A percentile compares a stretch with the other conserved stretches of the same genome.
Evolutionary conservation across 2,329 filamentous ascomycete genomes (phyloP).

Genomic region (Epichloe gansuensis): DNA sequence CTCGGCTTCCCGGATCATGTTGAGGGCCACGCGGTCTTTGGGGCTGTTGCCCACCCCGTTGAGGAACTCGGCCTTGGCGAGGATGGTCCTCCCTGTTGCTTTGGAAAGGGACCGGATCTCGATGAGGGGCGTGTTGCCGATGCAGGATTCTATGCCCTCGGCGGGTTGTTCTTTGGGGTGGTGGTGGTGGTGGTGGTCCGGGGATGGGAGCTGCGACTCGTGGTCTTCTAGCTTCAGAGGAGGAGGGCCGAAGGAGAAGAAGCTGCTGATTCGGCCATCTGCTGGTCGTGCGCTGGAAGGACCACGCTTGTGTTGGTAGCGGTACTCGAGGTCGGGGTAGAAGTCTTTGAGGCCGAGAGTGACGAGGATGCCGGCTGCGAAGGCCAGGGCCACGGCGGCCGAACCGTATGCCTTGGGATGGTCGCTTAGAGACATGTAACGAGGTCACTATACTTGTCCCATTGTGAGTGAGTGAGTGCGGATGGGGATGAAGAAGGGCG

Average conservation of each 20-base stretch:
- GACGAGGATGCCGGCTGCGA: conserved; percentile 63
- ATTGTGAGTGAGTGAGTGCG: background rate
- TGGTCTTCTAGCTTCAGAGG: conserved; percentile 46
- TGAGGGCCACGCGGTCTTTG: conserved; percentile 88
- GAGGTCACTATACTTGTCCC: background rate
- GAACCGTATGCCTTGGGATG: conserved; percentile 51
- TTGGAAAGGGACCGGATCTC: conserved; percentile 75
- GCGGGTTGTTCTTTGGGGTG: conserved; percentile 13
- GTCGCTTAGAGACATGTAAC: conserved; percentile 48
- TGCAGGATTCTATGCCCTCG: conserved; percentile 79
- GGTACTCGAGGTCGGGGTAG: conserved; percentile 60
- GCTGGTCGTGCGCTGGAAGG: conserved; percentile 1
- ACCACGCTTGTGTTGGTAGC: conserved; percentile 39
- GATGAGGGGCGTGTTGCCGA: conserved; percentile 86
- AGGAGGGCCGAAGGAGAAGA: conserved; percentile 29
- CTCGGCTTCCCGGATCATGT: conserved; percentile 79
- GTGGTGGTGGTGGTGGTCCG: background rate
- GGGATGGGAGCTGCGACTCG: conserved; percentile 22
- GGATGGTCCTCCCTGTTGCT: conserved; percentile 76
- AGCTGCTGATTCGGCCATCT: conserved; percentile 25
- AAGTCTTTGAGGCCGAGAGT: conserved; percentile 71
- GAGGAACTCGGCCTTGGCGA: conserved; percentile 91
- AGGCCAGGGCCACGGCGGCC: conserved; percentile 57
- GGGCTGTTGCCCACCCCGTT: conserved; percentile 91
- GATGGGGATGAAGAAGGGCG: too few species aligned